phyloP scores from a whole-genome alignment of 495 filamentous ascomycete species.

The Penicillium angulare region DNA sequence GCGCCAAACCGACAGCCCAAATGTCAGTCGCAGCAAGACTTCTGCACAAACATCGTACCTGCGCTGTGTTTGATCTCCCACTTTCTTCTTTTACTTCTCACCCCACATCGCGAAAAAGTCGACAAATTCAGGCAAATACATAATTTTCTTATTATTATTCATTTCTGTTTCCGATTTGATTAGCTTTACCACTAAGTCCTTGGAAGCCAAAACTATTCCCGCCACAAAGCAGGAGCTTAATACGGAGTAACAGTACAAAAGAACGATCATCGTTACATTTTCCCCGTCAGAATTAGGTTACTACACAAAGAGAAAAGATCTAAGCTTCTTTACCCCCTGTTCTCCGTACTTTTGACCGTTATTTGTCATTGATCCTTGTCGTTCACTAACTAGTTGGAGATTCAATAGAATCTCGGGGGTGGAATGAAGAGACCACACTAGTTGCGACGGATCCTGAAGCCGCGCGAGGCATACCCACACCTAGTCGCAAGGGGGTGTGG shows the following conservation, averaged over 20 bases:
- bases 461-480: constrained; percentile 4
- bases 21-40: constrained; percentile 2
- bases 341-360: constrained; percentile 2
- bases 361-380: constrained; percentile 1
- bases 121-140: too few species aligned
- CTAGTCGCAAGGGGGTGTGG: constrained; percentile 12
- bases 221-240: not conserved
- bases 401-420: not conserved
- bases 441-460: constrained; percentile 9
- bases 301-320: not conserved
- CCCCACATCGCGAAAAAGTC: too few species aligned
- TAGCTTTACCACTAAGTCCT: not conserved
- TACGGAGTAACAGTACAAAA: not conserved
- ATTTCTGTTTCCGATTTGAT: not conserved
- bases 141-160: not conserved
- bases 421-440: constrained; percentile 2
- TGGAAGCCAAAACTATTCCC: not conserved
- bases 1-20: not conserved
- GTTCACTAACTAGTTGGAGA: not conserved
- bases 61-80: constrained; percentile 13
- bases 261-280: not conserved
- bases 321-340: not conserved
- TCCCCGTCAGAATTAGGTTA: not conserved
- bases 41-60: constrained; percentile 13
- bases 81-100: too few species aligned